Base-by-base conservation (phyloP, 768 basidiomycete species). In the Kwoniella pini region DNA sequence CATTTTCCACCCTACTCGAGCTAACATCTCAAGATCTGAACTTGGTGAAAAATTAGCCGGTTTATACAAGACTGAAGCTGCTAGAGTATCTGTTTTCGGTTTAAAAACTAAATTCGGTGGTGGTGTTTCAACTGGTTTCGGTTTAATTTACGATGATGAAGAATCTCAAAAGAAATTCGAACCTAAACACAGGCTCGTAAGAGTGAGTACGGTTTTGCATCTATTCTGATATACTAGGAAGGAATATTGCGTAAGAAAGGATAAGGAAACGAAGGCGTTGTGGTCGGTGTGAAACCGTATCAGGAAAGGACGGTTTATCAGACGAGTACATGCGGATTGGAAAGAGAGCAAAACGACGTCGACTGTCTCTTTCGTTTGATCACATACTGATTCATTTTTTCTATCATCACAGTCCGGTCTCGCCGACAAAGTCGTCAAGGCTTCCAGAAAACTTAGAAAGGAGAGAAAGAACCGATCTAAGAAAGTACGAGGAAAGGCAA, bases 401-500 rank as follows among this genome's bases (percentile, higher is more conserved):
- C 36, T 17, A 44, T 38, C 36, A 12, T 19, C 12, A 28, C 71
- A 80, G 80, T 76, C 73, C 70, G 80, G 80, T 58, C 79, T 82
- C 67, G 80, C 80, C 67, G 60, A 83, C 65, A 96, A 97, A 83
- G 87, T 88, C 65, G 90, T 91, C 42, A 91, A 88, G 81, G 83
- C 95, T 54, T 92, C 91, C 67, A 89, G 96, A 77, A 98, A 98
- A 81, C 87, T 98, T 81, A 88, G 96, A 81, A 97, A 98, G 84
- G 95, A 98, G 84, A 87, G 96, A 76, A 99, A 99, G 86, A 99
- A 99, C 83, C 88, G 95, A 79, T 86, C 89, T 65, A 99, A 99
- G 89, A 98, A 97, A 88, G 81, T 93, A 82, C 90, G 94, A 77
- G 94, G 95, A 72, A 93, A 89, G 79, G 89, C 90, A 84, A 98